Conservation (phyloP, 495 filamentous ascomycete genomes). For the Staphylotrichum tortipilum region DNA sequence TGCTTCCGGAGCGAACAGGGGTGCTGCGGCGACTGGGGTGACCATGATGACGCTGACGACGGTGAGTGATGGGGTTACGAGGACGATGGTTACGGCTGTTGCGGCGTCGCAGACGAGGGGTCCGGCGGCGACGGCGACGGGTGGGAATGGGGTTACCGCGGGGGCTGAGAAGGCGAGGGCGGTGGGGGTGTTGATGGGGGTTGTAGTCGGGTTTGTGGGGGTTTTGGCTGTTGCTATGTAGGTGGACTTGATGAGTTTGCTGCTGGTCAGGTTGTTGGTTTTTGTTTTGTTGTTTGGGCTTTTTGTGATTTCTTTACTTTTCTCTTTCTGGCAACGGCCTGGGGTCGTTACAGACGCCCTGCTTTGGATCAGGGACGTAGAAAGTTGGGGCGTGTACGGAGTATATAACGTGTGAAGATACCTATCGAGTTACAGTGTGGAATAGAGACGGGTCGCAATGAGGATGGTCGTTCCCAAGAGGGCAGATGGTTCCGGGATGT, state of each 20-base stretch:
- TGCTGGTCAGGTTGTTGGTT: background rate
- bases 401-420: no score
- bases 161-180: background rate
- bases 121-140: background rate
- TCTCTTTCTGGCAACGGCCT: no score
- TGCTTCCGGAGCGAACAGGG: no score
- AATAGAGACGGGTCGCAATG: no score
- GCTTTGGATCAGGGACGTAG: background rate
- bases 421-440: no score
- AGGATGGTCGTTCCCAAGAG: no score
- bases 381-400: no score
- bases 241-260: background rate
- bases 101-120: conserved; percentile 1
- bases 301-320: background rate
- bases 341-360: background rate
- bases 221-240: background rate
- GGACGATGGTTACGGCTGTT: background rate
- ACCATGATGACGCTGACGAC: conserved; percentile 4
- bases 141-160: background rate
- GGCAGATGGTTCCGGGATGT: no score
- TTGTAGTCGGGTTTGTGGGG: background rate
- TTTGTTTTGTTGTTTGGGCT: background rate
- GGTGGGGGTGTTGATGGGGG: background rate
- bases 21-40: background rate
- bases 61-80: conserved; percentile 1